These are phyloP conservation scores for Styphnolobium japonicum DNA, from an alignment of 306 rosid genomes.

Conservation along the genomic window DNA sequence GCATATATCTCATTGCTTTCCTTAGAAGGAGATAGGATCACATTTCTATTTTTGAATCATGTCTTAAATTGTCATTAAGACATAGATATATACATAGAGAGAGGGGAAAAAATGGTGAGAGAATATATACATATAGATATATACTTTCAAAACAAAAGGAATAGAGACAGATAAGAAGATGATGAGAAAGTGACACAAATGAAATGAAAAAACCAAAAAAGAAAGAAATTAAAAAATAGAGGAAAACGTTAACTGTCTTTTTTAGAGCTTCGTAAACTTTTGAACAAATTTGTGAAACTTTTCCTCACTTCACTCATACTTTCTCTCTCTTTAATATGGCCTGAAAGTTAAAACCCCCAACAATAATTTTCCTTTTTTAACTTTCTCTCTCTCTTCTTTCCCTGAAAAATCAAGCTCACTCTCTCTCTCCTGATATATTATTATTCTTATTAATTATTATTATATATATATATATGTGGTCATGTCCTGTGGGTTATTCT, in stretches of 20 bases:
- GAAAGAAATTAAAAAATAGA: neutral
- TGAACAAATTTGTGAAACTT: slow-evolving; percentile 8
- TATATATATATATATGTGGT: neutral
- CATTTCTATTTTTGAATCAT: neutral
- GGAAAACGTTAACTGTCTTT: slow-evolving; percentile 18
- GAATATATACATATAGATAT: neutral
- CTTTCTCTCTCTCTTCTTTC: slow-evolving; percentile 12
- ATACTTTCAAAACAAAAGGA: too few relatives aligned
- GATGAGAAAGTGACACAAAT: neutral
- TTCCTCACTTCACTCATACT: slow-evolving; percentile 30
- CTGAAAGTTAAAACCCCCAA: slow-evolving; percentile 32
- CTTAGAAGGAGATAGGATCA: neutral
- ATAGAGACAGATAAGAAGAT: neutral
- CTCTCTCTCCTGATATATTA: neutral
- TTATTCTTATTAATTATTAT: slow-evolving; percentile 5
- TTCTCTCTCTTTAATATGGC: slow-evolving; percentile 58
- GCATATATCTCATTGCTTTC: too few relatives aligned
- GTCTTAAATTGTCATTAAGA: slow-evolving; percentile 5
- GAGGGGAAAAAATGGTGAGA: neutral
- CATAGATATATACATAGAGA: too few relatives aligned
- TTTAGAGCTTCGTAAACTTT: slow-evolving; percentile 13
- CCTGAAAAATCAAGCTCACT: slow-evolving; percentile 10
- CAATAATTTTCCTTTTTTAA: neutral
- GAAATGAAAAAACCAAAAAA: neutral
- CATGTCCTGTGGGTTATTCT: slow-evolving; percentile 8